A percentile compares a stretch with the other conserved stretches of the same genome.
Evolutionary conservation across 176 grass and related monocot species (phyloP).

Genomic region (Melocanna baccifera): DNA sequence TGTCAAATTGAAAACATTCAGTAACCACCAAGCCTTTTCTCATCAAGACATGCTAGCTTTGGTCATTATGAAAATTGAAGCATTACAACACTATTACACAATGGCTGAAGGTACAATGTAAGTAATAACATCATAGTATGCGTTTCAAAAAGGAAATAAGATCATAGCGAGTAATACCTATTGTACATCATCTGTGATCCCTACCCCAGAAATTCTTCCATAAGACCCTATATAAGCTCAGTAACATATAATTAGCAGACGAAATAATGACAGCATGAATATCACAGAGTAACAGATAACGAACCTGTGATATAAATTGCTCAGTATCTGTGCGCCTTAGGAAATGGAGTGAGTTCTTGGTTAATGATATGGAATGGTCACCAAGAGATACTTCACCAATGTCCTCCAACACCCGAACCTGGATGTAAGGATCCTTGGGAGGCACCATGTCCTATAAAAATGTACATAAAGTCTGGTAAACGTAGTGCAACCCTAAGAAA

Average conservation of each 20-base stretch:
- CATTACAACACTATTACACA: background rate
- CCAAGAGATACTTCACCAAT: slow-evolving; percentile 93
- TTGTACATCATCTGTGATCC: slow-evolving; percentile 34
- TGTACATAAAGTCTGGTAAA: background rate
- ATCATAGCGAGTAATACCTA: slow-evolving; percentile 32
- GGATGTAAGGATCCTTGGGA: slow-evolving; percentile 95
- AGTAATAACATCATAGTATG: slow-evolving; percentile 3
- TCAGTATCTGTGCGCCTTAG: slow-evolving; percentile 84
- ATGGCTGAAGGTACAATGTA: background rate
- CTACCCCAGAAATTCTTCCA: slow-evolving; percentile 94
- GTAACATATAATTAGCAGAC: background rate
- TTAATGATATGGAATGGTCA: slow-evolving; percentile 79
- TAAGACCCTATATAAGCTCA: slow-evolving; percentile 59
- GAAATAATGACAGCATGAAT: background rate
- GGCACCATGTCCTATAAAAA: slow-evolving; percentile 84
- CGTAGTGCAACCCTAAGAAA: background rate
- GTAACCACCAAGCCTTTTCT: background rate
- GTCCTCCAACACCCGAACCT: slow-evolving; percentile 74
- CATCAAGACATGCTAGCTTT: background rate
- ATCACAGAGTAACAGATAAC: background rate
- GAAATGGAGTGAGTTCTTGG: slow-evolving; percentile 91
- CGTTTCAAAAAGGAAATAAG: background rate
- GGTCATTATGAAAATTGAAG: background rate
- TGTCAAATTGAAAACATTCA: slow-evolving; percentile 6
- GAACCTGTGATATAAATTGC: slow-evolving; percentile 84